These are phyloP conservation scores for Chlorella sp. DNA, from an alignment of 139 green algal genomes.

Conservation along the genomic window DNA sequence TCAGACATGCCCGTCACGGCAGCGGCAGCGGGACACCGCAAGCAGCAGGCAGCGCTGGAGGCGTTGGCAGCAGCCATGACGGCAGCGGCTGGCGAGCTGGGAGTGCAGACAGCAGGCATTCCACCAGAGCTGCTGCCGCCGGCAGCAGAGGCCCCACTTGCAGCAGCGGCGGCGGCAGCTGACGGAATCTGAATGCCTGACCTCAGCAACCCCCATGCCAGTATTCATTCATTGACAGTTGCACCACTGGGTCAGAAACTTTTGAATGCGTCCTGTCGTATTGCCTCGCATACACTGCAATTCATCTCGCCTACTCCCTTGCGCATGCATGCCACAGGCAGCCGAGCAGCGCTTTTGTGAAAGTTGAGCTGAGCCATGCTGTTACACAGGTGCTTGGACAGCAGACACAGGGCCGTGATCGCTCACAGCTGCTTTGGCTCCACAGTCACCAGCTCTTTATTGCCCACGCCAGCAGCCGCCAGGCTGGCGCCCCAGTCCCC, in stretches of 20 bases:
- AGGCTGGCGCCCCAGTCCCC: conserved; percentile 18
- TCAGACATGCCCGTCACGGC: conserved; percentile 19
- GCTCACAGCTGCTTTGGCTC: neutral
- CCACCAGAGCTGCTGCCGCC: neutral
- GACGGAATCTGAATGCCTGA: too few relatives aligned
- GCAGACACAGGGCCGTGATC: too few relatives aligned
- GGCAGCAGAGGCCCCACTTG: neutral
- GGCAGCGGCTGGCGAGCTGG: neutral
- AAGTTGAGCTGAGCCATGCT: too few relatives aligned
- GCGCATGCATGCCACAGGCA: too few relatives aligned
- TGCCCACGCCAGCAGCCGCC: conserved; percentile 2
- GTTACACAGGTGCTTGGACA: too few relatives aligned
- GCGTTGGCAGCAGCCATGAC: conserved; percentile 4
- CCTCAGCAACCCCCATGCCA: too few relatives aligned
- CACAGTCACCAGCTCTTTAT: conserved; percentile 31
- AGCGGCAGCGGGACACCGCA: neutral
- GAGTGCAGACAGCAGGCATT: neutral
- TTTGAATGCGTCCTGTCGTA: too few relatives aligned
- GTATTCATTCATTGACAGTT: too few relatives aligned
- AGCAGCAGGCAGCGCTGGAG: neutral
- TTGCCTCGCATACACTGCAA: too few relatives aligned
- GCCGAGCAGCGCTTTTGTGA: too few relatives aligned
- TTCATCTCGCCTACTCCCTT: too few relatives aligned
- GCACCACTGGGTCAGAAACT: too few relatives aligned
- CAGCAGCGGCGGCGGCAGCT: neutral